A percentile compares a stretch with the other conserved stretches of the same genome.
Evolutionary conservation across 345 rosid genomes (phyloP).

Genomic region (Xanthoceras sorbifolium): DNA sequence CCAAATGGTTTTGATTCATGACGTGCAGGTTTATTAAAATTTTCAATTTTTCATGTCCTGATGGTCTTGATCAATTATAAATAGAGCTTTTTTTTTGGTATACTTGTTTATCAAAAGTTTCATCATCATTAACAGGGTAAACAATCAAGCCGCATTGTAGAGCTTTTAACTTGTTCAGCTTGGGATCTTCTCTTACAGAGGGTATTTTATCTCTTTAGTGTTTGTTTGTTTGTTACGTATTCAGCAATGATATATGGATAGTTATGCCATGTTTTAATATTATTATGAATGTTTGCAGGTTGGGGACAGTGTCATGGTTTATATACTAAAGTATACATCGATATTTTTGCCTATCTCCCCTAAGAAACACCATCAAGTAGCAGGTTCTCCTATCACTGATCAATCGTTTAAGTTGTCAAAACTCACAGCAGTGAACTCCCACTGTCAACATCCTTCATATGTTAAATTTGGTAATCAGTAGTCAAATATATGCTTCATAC

Average conservation of each 20-base stretch:
- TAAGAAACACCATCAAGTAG: constrained; percentile 65
- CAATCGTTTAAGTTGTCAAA: constrained; percentile 28
- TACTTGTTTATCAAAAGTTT: neutral
- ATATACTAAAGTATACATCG: constrained; percentile 59
- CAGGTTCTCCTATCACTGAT: constrained; percentile 50
- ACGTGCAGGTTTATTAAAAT: too few relatives aligned
- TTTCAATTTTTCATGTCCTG: neutral
- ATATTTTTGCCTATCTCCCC: constrained; percentile 57
- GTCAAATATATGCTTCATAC: neutral
- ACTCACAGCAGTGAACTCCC: constrained; percentile 9
- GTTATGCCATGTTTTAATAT: neutral
- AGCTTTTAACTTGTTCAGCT: constrained; percentile 55
- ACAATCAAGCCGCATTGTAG: constrained; percentile 48
- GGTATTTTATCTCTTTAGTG: constrained; percentile 40
- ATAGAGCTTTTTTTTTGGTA: neutral
- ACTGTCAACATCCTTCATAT: constrained; percentile 19
- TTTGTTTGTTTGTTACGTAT: constrained; percentile 8
- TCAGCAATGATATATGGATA: neutral
- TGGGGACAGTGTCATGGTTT: constrained; percentile 64
- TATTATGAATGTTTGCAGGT: constrained; percentile 44
- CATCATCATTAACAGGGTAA: constrained; percentile 38
- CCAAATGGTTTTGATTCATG: neutral
- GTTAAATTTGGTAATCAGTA: constrained; percentile 25
- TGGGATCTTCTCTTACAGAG: constrained; percentile 73
- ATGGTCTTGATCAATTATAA: neutral